Base-by-base conservation (phyloP, 768 basidiomycete genomes). In the Grammothele lineata region DNA sequence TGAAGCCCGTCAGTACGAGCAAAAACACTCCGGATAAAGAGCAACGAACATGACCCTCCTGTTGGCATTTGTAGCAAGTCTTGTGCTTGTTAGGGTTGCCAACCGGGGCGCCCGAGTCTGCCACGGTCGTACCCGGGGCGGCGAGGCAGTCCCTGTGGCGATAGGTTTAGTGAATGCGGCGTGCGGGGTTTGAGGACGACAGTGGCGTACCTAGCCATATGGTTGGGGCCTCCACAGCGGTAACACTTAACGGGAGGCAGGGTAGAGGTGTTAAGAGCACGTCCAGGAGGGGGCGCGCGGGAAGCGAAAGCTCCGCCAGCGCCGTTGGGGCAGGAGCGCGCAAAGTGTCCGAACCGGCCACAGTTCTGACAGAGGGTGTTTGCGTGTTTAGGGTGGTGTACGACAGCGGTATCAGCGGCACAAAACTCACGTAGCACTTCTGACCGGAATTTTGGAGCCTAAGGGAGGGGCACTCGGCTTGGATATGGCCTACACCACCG, bases 401-500 rank as follows among this genome's bases (percentile, higher is more conserved):
- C n/a, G 22, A 43, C n/a, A 10, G 24, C 12, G 22, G 18, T 18
- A 40, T 18, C 23, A 26, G 23, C 23, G 44, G 15, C 17, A 48
- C 32, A 25, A 61, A 1, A 35, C 85, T 65, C 66, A 92, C 90
- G 67, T 89, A 92, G 66, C 90, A 92, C 69, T 88, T 91, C 69
- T 86, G 84, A 60, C 73, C 81, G 48, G 70, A 74, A 57, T 76
- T 70, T 55, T 83, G 85, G 24, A 85, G 66, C 62, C 87, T 81
- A 64, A 90, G 67, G 62, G 78, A 91, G 18, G 87, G 88, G 56
- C 89, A 91, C 60, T 92, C 89, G 40, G 88, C 87, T 67, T 87
- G 85, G 56, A 90, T 86, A 63, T 93, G 89, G 50, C 92, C 92
- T 55, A 96, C 81, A 43, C 92, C 93, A 21, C 92, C 89, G 60